phyloP scores from a whole-genome alignment of 2,329 filamentous ascomycete species.

The Fusarium udum region DNA sequence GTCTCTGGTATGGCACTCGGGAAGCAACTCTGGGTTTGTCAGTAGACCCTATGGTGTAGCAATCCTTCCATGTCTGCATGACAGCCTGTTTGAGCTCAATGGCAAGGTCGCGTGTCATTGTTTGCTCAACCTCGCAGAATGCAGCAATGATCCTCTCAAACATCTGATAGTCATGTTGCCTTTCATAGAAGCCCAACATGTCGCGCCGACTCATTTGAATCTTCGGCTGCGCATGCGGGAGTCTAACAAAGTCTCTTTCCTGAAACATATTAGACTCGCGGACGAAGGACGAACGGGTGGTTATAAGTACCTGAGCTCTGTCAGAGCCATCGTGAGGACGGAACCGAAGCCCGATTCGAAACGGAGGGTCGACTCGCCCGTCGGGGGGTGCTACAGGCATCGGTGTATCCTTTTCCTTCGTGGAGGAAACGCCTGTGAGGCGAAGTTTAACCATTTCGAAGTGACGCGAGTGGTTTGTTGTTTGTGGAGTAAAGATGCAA shows the following conservation, averaged over 20 bases:
- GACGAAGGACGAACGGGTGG: no score
- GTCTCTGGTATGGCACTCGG: neutral
- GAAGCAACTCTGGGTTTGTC: no score
- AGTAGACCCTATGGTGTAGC: no score
- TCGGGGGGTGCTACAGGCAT: accelerated
- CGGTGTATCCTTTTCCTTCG: accelerated
- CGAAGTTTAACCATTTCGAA: no score
- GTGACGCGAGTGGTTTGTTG: neutral
- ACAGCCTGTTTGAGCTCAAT: accelerated
- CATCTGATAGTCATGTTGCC: accelerated
- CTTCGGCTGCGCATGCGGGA: accelerated
- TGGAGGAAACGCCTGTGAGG: neutral
- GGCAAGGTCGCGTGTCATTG: neutral
- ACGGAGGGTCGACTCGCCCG: accelerated
- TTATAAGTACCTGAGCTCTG: neutral
- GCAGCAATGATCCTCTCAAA: neutral
- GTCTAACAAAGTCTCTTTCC: neutral
- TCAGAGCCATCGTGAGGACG: neutral
- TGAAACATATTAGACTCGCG: neutral
- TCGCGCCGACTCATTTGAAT: accelerated
- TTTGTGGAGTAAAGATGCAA: neutral
- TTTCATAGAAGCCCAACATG: no score
- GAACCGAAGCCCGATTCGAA: accelerated
- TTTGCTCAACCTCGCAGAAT: accelerated
- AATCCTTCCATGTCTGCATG: no score